Percentiles rank a stretch among this genome's conserved stretches.
Evolutionary conservation across 2,329 filamentous ascomycete species (phyloP).

Genomic region (Talaromyces sp.): DNA sequence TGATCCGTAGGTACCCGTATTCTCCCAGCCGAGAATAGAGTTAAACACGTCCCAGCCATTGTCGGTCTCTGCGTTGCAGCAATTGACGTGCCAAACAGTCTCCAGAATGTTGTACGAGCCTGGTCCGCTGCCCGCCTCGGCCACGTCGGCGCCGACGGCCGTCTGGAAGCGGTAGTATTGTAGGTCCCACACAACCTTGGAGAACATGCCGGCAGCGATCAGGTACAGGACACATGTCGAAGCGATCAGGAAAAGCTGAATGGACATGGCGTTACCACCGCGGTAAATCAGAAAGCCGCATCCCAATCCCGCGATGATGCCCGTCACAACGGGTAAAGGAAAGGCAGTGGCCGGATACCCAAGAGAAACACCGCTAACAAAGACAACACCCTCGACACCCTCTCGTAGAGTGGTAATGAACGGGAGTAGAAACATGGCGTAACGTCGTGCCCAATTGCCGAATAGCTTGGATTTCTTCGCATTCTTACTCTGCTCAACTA

Average conservation of each 20-base stretch:
- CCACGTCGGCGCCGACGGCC: slow-evolving; percentile 56
- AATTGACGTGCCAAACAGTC: slow-evolving; percentile 82
- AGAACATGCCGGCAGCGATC: slow-evolving; percentile 77
- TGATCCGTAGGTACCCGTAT: slow-evolving; percentile 82
- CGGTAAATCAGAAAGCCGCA: slow-evolving; percentile 73
- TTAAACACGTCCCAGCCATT: slow-evolving; percentile 87
- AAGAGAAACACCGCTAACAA: slow-evolving; percentile 79
- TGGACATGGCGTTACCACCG: slow-evolving; percentile 60
- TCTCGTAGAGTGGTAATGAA: slow-evolving; percentile 86
- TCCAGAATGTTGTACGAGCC: slow-evolving; percentile 75
- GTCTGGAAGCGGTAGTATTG: slow-evolving; percentile 61
- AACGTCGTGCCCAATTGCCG: slow-evolving; percentile 68
- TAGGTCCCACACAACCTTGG: slow-evolving; percentile 70
- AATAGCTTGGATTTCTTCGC: slow-evolving; percentile 36
- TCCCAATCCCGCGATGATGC: slow-evolving; percentile 61
- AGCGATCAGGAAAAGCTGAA: slow-evolving; percentile 75
- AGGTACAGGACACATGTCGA: slow-evolving; percentile 83
- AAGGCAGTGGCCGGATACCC: slow-evolving; percentile 70
- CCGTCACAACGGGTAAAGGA: slow-evolving; percentile 70
- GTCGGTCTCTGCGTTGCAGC: slow-evolving; percentile 69
- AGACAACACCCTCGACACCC: slow-evolving; percentile 80
- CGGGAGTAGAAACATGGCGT: slow-evolving; percentile 80
- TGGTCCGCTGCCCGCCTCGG: slow-evolving; percentile 62
- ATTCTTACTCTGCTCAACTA: slow-evolving; percentile 48
- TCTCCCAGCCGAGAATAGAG: slow-evolving; percentile 79